These are phyloP conservation scores for Malus hybrid DNA, from an alignment of 331 rosid genomes.

Conservation along the genomic window DNA sequence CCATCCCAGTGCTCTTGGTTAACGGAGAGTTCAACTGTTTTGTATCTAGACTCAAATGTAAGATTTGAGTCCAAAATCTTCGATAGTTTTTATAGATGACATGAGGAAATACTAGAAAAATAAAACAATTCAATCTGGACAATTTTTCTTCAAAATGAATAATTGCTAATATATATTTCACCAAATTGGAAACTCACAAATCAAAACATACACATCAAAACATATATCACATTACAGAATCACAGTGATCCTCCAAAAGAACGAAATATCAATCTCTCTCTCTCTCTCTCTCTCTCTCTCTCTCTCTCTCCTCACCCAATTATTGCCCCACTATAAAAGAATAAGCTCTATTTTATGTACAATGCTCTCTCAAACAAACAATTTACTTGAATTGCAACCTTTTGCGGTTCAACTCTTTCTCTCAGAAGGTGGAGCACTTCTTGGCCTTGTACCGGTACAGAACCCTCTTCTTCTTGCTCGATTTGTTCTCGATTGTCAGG, in stretches of 20 bases:
- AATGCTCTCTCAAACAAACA: neutral
- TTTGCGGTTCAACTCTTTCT: neutral
- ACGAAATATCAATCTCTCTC: neutral
- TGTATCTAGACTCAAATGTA: too few relatives aligned
- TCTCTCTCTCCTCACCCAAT: neutral
- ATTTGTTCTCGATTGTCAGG: constrained; percentile 48
- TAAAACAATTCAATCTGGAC: neutral
- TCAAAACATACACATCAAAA: neutral
- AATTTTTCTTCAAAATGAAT: neutral
- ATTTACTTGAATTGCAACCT: neutral
- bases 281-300: neutral
- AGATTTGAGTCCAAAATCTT: too few relatives aligned
- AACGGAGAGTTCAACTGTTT: too few relatives aligned
- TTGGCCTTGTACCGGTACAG: constrained; percentile 64
- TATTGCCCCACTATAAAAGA: constrained; percentile 7
- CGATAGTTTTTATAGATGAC: too few relatives aligned
- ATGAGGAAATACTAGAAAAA: neutral
- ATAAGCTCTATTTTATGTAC: neutral
- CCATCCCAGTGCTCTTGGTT: too few relatives aligned
- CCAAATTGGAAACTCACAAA: neutral
- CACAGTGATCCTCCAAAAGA: constrained; percentile 9
- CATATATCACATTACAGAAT: neutral
- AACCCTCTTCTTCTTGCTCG: constrained; percentile 63
- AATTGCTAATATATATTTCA: neutral
- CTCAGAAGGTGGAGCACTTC: constrained; percentile 24